Conservation (phyloP, 1,139 yeast genomes). For the Taiozyma sp. region DNA sequence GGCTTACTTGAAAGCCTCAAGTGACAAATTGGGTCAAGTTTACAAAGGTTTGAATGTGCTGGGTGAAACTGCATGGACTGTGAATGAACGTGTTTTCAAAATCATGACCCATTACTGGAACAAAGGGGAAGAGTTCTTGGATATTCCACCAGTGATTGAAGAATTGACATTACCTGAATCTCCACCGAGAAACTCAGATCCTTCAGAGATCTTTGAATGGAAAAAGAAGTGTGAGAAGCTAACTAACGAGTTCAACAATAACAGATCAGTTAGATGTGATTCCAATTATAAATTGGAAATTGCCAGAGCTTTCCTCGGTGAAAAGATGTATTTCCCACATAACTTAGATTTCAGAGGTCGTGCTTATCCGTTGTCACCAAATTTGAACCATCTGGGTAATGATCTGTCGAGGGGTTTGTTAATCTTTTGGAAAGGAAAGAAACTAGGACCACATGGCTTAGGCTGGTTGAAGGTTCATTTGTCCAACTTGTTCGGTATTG, state of each 20-base stretch:
- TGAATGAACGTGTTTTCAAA: constrained; percentile 66
- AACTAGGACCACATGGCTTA: constrained; percentile 71
- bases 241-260: constrained; percentile 57
- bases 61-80: constrained; percentile 91
- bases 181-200: constrained; percentile 68
- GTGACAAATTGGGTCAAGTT: constrained; percentile 60
- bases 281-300: constrained; percentile 89
- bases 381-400: constrained; percentile 78
- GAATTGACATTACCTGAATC: constrained; percentile 58
- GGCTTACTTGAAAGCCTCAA: constrained; percentile 84
- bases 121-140: constrained; percentile 71
- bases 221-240: constrained; percentile 53
- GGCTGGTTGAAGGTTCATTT: constrained; percentile 88
- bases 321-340: constrained; percentile 89
- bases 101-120: constrained; percentile 83
- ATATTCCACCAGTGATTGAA: constrained; percentile 63
- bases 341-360: constrained; percentile 94
- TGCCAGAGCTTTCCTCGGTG: constrained; percentile 89
- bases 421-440: constrained; percentile 84
- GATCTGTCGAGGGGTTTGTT: constrained; percentile 86
- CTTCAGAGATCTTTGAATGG: constrained; percentile 65
- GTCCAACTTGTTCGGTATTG: constrained; percentile 85
- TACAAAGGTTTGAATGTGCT: constrained; percentile 83
- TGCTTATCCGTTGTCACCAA: constrained; percentile 90
- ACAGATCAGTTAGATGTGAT: constrained; percentile 89